A percentile compares a stretch with the other conserved stretches of the same genome.
These are phyloP conservation scores for Heimioporus sp. DNA, from an alignment of 768 basidiomycete species.

Conservation along the genomic window DNA sequence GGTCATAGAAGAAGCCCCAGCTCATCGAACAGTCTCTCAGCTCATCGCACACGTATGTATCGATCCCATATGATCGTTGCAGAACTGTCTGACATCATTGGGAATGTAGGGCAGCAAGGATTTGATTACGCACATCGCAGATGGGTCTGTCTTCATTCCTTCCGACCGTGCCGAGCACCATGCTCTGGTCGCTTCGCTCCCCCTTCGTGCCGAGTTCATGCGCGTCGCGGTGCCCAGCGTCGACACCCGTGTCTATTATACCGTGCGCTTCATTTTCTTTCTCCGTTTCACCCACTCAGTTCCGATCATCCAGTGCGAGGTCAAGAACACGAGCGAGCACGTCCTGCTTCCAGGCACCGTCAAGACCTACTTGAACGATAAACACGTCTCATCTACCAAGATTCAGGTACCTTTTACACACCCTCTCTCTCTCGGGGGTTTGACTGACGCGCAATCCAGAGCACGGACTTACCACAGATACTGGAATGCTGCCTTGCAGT, in stretches of 20 bases:
- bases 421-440: no score
- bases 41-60: constrained; percentile 12
- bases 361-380: constrained; percentile 28
- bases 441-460: constrained; percentile 1
- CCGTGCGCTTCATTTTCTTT: constrained; percentile 1
- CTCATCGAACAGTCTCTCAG: constrained; percentile 6
- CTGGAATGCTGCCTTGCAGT: constrained; percentile 22
- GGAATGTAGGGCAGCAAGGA: constrained; percentile 11
- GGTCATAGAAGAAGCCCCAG: no score
- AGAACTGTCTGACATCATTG: no score
- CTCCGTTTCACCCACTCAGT: background rate
- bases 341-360: constrained; percentile 27
- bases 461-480: constrained; percentile 10
- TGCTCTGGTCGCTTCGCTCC: constrained; percentile 21
- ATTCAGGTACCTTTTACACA: constrained; percentile 14
- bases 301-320: constrained; percentile 14
- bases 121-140: constrained; percentile 18
- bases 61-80: no score
- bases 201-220: background rate
- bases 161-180: constrained; percentile 12
- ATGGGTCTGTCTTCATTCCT: constrained; percentile 13
- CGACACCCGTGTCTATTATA: constrained; percentile 18
- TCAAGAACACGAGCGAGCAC: constrained; percentile 26
- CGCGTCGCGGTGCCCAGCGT: background rate
- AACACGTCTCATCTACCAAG: constrained; percentile 23